These are phyloP conservation scores for Nicotiana sylvestris DNA, from an alignment of 257 asterid species.

Conservation along the genomic window DNA sequence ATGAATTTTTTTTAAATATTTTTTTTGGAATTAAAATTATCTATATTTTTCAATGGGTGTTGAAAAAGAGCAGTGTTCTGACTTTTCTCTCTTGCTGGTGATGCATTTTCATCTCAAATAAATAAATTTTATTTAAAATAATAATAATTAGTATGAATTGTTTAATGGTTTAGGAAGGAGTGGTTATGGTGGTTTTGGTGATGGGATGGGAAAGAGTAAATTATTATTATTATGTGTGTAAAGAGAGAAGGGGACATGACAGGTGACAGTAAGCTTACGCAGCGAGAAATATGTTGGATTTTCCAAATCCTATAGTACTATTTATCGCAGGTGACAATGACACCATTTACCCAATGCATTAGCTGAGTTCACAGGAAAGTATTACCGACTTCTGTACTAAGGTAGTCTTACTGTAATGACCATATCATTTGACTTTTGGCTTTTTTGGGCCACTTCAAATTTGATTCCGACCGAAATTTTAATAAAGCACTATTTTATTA, in stretches of 20 bases:
- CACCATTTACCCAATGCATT: neutral
- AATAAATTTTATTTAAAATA: neutral
- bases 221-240: neutral
- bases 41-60: neutral
- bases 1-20: neutral
- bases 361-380: neutral
- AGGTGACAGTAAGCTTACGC: neutral
- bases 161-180: neutral
- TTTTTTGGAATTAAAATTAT: neutral
- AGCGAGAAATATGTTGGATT: neutral
- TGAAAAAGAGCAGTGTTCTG: neutral
- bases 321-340: neutral
- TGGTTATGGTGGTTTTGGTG: neutral
- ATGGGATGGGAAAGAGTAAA: neutral
- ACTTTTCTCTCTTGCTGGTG: neutral
- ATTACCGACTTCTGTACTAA: neutral
- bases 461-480: no score
- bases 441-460: neutral
- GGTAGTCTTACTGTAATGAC: neutral
- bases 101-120: neutral
- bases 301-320: neutral
- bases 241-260: neutral
- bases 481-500: no score
- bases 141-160: neutral
- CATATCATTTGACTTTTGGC: neutral